phyloP scores from a whole-genome alignment of 2,329 filamentous ascomycete genomes.

The Scytalidium lignicola region DNA sequence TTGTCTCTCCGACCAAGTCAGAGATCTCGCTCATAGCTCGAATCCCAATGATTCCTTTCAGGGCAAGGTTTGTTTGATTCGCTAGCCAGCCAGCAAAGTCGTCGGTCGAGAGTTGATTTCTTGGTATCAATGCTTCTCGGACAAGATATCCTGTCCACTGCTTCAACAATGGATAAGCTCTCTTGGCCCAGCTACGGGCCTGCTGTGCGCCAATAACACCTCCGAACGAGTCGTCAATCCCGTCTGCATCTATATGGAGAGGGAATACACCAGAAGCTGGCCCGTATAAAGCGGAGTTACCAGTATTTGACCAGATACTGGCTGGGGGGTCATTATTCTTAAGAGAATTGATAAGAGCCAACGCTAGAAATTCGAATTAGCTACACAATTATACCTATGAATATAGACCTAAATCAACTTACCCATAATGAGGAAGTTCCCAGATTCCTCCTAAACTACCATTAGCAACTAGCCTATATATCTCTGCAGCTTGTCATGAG shows the following conservation, averaged over 20 bases:
- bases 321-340: constrained; percentile 54
- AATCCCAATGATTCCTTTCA: constrained; percentile 76
- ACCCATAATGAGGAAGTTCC: constrained; percentile 67
- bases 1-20: constrained; percentile 46
- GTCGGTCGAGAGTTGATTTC: constrained; percentile 64
- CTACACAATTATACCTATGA: neutral
- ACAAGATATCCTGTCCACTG: constrained; percentile 67
- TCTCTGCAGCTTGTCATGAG: neutral
- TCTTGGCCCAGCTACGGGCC: constrained; percentile 57
- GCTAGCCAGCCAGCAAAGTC: constrained; percentile 67
- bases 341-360: constrained; percentile 71
- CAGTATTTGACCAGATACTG: constrained; percentile 51
- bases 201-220: constrained; percentile 41
- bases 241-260: constrained; percentile 39
- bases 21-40: constrained; percentile 69
- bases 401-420: neutral
- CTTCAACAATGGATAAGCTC: constrained; percentile 59
- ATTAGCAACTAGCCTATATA: neutral
- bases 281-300: constrained; percentile 15
- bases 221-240: constrained; percentile 59
- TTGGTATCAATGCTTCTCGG: constrained; percentile 57
- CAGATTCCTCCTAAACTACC: constrained; percentile 48
- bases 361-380: constrained; percentile 8
- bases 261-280: constrained; percentile 21
- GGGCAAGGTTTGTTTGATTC: constrained; percentile 64